A percentile compares a stretch with the other conserved stretches of the same genome.
Evolutionary conservation across 1,284 basidiomycete species (phyloP).

Genomic region (Sporisorium iseilematis-ciliati): DNA sequence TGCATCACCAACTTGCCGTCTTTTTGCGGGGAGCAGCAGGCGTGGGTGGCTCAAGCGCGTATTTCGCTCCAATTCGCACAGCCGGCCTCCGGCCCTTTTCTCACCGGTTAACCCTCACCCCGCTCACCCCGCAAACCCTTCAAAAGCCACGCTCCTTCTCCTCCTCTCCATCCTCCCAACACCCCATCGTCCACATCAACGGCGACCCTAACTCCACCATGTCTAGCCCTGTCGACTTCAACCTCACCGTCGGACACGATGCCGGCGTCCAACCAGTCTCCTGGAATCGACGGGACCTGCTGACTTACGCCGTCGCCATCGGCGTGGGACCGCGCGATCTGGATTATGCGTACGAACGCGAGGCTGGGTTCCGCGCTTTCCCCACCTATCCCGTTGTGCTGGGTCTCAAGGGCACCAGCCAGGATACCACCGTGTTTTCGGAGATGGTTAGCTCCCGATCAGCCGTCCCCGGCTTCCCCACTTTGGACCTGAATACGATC

Average conservation of each 20-base stretch:
- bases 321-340: slow-evolving; percentile 68
- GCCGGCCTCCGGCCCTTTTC: slow-evolving; percentile 21
- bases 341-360: slow-evolving; percentile 67
- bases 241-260: slow-evolving; percentile 65
- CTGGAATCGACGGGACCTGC: slow-evolving; percentile 70
- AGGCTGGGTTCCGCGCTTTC: slow-evolving; percentile 66
- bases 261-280: slow-evolving; percentile 60
- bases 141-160: neutral
- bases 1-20: neutral
- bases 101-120: slow-evolving; percentile 13
- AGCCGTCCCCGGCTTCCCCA: slow-evolving; percentile 55
- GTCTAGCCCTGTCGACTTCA: slow-evolving; percentile 55
- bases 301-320: slow-evolving; percentile 67
- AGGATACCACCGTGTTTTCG: slow-evolving; percentile 67
- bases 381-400: slow-evolving; percentile 70
- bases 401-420: slow-evolving; percentile 58
- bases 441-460: slow-evolving; percentile 53
- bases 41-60: slow-evolving; percentile 30
- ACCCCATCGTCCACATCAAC: slow-evolving; percentile 40
- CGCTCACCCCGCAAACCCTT: slow-evolving; percentile 30
- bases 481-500: slow-evolving; percentile 69
- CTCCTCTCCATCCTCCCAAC: slow-evolving; percentile 8
- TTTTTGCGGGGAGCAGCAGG: neutral
- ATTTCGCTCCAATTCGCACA: slow-evolving; percentile 13
- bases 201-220: slow-evolving; percentile 18